phyloP scores from a whole-genome alignment of 2,329 filamentous ascomycete genomes.

The Aspergillus ruber region DNA sequence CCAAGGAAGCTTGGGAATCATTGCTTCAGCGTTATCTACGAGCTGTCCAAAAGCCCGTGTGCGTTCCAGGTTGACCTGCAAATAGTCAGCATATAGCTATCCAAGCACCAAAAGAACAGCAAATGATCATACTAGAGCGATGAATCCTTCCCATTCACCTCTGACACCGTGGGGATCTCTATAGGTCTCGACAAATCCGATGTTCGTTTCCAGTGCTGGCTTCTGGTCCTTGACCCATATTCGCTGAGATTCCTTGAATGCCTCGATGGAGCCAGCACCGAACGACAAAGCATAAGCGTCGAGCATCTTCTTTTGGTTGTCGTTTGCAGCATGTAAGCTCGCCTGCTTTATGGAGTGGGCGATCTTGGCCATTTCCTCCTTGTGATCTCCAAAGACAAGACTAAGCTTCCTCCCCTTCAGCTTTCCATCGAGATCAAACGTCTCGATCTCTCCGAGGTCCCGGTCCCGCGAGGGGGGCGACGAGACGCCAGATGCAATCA shows the following conservation, averaged over 20 bases:
- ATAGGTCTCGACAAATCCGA: constrained; percentile 83
- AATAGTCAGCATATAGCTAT: constrained; percentile 20
- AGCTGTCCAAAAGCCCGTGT: constrained; percentile 82
- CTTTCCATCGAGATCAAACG: constrained; percentile 55
- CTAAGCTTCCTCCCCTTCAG: constrained; percentile 63
- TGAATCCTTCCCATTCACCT: constrained; percentile 81
- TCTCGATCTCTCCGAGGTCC: constrained; percentile 61
- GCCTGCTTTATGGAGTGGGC: constrained; percentile 61
- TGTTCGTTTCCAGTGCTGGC: constrained; percentile 71
- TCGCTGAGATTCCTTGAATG: constrained; percentile 73
- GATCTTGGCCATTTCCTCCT: constrained; percentile 64
- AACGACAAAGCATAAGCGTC: constrained; percentile 70
- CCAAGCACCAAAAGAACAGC: background rate
- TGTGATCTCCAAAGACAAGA: constrained; percentile 69
- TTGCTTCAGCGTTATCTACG: constrained; percentile 69
- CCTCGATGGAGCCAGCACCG: constrained; percentile 63
- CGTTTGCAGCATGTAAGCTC: constrained; percentile 63
- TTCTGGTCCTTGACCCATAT: constrained; percentile 79
- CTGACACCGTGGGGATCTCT: constrained; percentile 73
- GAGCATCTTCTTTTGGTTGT: constrained; percentile 67
- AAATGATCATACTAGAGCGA: constrained; percentile 48
- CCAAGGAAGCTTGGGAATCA: constrained; percentile 91
- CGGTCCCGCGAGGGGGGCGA: constrained; percentile 56
- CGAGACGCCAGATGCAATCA: constrained; percentile 64
- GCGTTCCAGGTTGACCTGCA: constrained; percentile 71